Evolutionary conservation across 495 filamentous ascomycete species (phyloP).

Genomic region (Aspergillus nanangensis): DNA sequence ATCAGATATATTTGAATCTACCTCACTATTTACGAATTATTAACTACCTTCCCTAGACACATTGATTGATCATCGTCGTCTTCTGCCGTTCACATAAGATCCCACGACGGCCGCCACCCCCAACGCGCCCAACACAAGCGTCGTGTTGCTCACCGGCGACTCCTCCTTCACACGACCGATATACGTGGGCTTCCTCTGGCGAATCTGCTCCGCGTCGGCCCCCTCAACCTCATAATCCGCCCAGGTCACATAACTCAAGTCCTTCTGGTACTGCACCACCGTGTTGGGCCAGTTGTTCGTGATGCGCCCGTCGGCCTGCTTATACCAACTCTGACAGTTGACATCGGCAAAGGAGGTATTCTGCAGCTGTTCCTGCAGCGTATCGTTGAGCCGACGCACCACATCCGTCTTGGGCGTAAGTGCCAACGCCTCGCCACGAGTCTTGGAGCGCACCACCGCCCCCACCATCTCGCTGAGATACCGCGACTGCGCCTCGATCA

Average conservation of each 20-base stretch:
- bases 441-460: conserved; percentile 32
- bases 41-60: no score
- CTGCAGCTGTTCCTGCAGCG: conserved; percentile 39
- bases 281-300: conserved; percentile 54
- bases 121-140: conserved; percentile 28
- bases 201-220: conserved; percentile 24
- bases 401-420: conserved; percentile 31
- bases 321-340: conserved; percentile 55
- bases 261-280: conserved; percentile 46
- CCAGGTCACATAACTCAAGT: conserved; percentile 40
- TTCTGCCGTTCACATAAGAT: conserved; percentile 4
- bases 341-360: conserved; percentile 47
- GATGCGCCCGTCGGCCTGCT: conserved; percentile 46
- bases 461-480: conserved; percentile 46
- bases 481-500: conserved; percentile 55
- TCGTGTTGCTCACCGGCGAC: conserved; percentile 25
- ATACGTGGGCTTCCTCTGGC: conserved; percentile 25
- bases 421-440: conserved; percentile 29
- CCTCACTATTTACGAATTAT: no score
- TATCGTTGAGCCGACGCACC: conserved; percentile 39
- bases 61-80: not conserved
- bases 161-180: conserved; percentile 44
- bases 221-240: conserved; percentile 42
- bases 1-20: no score
- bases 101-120: conserved; percentile 16